These are phyloP conservation scores for Trichoderma brevicompactum DNA, from an alignment of 2,329 filamentous ascomycete species.

Conservation along the genomic window DNA sequence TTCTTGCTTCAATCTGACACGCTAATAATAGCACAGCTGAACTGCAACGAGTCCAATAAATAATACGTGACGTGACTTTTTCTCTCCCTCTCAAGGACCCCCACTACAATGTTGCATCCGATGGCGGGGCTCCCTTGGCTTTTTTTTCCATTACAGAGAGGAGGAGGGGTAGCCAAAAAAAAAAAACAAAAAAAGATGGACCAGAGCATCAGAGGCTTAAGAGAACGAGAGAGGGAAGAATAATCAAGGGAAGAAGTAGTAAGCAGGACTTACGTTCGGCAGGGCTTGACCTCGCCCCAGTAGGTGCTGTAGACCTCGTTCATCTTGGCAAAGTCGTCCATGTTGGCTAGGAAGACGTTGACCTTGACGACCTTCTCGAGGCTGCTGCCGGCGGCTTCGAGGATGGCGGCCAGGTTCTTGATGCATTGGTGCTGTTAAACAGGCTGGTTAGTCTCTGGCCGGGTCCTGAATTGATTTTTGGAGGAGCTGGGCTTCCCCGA, in stretches of 20 bases:
- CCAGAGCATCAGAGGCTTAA: background rate
- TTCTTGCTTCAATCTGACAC: background rate
- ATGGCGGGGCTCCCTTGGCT: slow-evolving; percentile 25
- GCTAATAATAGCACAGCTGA: background rate
- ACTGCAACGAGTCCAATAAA: background rate
- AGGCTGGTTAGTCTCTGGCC: background rate
- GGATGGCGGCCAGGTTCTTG: slow-evolving; percentile 71
- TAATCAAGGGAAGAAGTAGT: background rate
- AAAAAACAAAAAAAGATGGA: background rate
- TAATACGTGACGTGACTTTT: background rate
- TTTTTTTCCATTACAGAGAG: background rate
- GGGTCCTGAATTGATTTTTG: background rate
- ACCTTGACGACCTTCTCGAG: slow-evolving; percentile 73
- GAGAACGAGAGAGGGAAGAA: background rate
- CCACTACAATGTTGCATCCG: slow-evolving; percentile 21
- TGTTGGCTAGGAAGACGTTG: slow-evolving; percentile 72
- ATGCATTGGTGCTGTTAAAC: slow-evolving; percentile 61
- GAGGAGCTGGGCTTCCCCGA: too few relatives aligned
- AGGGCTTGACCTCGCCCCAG: slow-evolving; percentile 60
- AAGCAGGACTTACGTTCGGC: slow-evolving; percentile 44
- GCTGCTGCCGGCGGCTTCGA: slow-evolving; percentile 68
- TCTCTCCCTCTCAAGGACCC: background rate
- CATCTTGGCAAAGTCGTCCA: slow-evolving; percentile 76
- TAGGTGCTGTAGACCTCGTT: slow-evolving; percentile 74
- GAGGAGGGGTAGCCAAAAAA: slow-evolving; percentile 16